A percentile compares a stretch with the other conserved stretches of the same genome.
Evolutionary conservation across 805 yeast species (phyloP).

Genomic region (Starmera pachycereana): DNA sequence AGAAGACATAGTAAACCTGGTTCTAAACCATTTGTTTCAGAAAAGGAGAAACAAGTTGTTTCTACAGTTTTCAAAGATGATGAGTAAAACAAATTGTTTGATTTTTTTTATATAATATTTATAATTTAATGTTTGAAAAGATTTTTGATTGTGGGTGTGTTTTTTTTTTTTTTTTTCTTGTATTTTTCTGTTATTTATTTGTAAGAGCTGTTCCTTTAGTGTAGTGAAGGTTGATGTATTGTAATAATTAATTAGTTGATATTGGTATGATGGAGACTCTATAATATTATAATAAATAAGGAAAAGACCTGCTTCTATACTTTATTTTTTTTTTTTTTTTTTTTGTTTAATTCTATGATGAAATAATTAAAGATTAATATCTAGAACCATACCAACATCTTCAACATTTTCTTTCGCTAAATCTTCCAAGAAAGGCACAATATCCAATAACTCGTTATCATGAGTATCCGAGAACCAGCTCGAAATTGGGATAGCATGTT

Average conservation of each 20-base stretch:
- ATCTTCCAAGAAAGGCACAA: conserved; percentile 85
- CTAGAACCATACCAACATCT: conserved; percentile 80
- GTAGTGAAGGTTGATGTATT: no score
- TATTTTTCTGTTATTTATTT: neutral
- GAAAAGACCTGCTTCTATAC: no score
- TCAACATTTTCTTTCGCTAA: conserved; percentile 61
- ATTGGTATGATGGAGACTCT: no score
- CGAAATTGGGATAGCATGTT: conserved; percentile 93
- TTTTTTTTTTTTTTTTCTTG: neutral
- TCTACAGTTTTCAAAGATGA: conserved; percentile 63
- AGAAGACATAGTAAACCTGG: conserved; percentile 68
- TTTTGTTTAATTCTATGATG: no score
- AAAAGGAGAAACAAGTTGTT: conserved; percentile 79
- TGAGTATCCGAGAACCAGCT: conserved; percentile 98
- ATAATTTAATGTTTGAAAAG: neutral
- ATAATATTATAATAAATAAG: no score
- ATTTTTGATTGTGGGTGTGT: no score
- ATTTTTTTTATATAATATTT: neutral
- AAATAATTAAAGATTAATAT: conserved; percentile 38
- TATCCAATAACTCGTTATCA: conserved; percentile 88
- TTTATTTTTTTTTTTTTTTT: no score
- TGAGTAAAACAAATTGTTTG: conserved; percentile 6
- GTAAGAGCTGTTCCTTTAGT: no score
- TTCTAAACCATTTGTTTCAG: conserved; percentile 47
- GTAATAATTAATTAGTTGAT: no score